phyloP scores from a whole-genome alignment of 2,329 filamentous ascomycete genomes.

The Fusarium sp. region DNA sequence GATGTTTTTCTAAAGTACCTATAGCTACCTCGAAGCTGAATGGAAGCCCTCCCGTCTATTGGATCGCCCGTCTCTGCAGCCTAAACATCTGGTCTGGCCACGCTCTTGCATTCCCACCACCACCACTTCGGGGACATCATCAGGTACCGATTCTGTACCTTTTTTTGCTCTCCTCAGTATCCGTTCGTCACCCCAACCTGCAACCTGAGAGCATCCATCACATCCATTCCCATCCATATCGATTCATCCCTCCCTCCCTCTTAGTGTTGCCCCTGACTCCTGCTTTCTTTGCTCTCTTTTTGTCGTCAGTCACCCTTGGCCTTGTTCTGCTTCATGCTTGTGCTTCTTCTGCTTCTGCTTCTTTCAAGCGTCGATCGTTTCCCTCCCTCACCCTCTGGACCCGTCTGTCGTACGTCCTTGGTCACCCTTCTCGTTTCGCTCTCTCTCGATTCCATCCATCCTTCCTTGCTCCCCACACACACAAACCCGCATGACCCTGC shows the following conservation, averaged over 20 bases:
- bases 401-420: constrained; percentile 12
- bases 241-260: constrained; percentile 6
- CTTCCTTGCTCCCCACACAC: constrained; percentile 22
- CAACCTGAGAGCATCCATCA: constrained; percentile 14
- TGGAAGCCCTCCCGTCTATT: background rate
- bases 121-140: constrained; percentile 18
- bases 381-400: background rate
- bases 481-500: constrained; percentile 40
- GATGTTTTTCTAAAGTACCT: background rate
- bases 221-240: constrained; percentile 2
- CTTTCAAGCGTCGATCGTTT: constrained; percentile 21
- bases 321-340: background rate
- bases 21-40: background rate
- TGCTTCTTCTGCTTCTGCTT: constrained; percentile 10
- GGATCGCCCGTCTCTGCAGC: background rate
- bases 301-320: background rate
- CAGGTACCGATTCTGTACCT: constrained; percentile 25
- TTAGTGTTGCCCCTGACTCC: constrained; percentile 35
- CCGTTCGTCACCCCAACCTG: background rate
- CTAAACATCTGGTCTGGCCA: constrained; percentile 12
- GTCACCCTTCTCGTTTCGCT: constrained; percentile 30
- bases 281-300: constrained; percentile 14
- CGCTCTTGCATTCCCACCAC: constrained; percentile 31
- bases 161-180: background rate
- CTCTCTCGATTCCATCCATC: constrained; percentile 14